Conservation (phyloP, 306 rosid species). For the Amphicarpaea edgeworthii region DNA sequence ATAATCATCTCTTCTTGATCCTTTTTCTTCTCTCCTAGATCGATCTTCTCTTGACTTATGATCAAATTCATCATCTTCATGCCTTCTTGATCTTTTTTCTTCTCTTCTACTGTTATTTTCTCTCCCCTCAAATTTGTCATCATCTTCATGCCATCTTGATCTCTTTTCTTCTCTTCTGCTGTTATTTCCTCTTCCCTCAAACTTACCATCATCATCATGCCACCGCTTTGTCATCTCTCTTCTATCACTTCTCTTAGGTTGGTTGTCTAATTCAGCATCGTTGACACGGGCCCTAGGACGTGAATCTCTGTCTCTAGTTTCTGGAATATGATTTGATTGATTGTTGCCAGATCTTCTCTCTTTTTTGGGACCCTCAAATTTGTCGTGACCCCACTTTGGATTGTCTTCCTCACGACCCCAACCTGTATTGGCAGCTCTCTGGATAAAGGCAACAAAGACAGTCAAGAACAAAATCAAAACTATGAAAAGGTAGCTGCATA, state of each 20-base stretch:
- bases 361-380: slow-evolving; percentile 63
- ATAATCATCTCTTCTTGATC: slow-evolving; percentile 50
- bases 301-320: slow-evolving; percentile 50
- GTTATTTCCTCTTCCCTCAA: slow-evolving; percentile 53
- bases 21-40: slow-evolving; percentile 57
- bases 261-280: slow-evolving; percentile 47
- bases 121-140: slow-evolving; percentile 50
- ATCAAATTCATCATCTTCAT: slow-evolving; percentile 50
- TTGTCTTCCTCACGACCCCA: slow-evolving; percentile 75
- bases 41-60: slow-evolving; percentile 51
- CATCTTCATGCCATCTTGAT: slow-evolving; percentile 50
- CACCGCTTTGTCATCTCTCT: slow-evolving; percentile 48
- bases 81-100: slow-evolving; percentile 54
- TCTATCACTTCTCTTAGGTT: slow-evolving; percentile 51
- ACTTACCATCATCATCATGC: slow-evolving; percentile 40
- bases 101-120: slow-evolving; percentile 57
- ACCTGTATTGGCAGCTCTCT: slow-evolving; percentile 98
- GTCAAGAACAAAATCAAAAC: slow-evolving; percentile 21
- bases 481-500: not conserved
- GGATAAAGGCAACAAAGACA: slow-evolving; percentile 42
- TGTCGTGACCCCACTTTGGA: slow-evolving; percentile 73
- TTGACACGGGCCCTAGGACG: slow-evolving; percentile 45
- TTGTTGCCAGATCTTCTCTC: slow-evolving; percentile 50
- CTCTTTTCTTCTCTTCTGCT: slow-evolving; percentile 58
- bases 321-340: slow-evolving; percentile 47